These are phyloP conservation scores for Debaryomyces robertsiae DNA, from an alignment of 1,139 yeast species.

Conservation along the genomic window DNA sequence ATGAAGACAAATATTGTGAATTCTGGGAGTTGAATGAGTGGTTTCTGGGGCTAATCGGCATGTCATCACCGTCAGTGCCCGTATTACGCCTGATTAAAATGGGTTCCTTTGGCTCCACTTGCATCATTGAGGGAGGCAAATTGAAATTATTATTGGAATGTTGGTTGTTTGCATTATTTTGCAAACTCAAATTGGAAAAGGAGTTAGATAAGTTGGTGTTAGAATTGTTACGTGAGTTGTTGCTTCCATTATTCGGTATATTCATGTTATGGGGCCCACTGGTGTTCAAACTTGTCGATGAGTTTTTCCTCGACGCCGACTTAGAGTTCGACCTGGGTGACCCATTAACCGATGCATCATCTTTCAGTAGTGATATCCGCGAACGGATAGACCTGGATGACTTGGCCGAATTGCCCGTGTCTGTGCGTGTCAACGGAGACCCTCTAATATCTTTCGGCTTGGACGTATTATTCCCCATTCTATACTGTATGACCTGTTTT, in stretches of 20 bases:
- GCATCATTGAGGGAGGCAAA: slow-evolving; percentile 70
- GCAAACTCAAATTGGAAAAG: slow-evolving; percentile 12
- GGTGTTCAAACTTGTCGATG: slow-evolving; percentile 22
- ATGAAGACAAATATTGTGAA: slow-evolving; percentile 11
- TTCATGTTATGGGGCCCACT: slow-evolving; percentile 13
- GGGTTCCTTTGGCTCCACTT: slow-evolving; percentile 69
- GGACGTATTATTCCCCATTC: slow-evolving; percentile 51
- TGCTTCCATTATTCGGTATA: slow-evolving; percentile 17
- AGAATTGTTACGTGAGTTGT: slow-evolving; percentile 10
- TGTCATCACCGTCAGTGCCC: slow-evolving; percentile 24
- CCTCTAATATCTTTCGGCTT: slow-evolving; percentile 33
- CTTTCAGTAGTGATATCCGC: slow-evolving; percentile 39
- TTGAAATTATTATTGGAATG: slow-evolving; percentile 19
- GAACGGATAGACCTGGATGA: slow-evolving; percentile 53
- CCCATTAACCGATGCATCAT: slow-evolving; percentile 31
- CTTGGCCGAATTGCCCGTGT: slow-evolving; percentile 54
- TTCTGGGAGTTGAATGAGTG: slow-evolving; percentile 11
- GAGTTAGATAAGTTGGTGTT: slow-evolving; percentile 10
- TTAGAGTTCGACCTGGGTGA: slow-evolving; percentile 24
- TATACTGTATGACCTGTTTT: slow-evolving; percentile 1
- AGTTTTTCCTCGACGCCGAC: slow-evolving; percentile 48
- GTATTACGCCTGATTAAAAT: slow-evolving; percentile 52
- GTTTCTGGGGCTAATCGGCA: slow-evolving; percentile 12
- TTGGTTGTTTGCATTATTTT: slow-evolving; percentile 6
- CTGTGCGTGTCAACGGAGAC: slow-evolving; percentile 54